These are phyloP conservation scores for Chloris gayana DNA, from an alignment of 176 grass and related monocot genomes.

Conservation along the genomic window DNA sequence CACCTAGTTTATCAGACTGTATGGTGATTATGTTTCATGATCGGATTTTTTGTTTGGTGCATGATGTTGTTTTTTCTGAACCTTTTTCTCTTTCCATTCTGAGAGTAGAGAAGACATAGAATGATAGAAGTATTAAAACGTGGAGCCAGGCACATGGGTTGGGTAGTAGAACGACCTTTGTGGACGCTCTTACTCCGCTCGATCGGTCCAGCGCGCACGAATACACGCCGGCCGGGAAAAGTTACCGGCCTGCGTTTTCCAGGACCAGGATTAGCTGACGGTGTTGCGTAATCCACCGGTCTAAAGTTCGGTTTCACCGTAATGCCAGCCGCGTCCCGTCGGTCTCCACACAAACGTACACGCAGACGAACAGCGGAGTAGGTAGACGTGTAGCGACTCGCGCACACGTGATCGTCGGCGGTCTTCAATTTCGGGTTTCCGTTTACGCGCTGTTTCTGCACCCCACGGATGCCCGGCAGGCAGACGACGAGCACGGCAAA, in stretches of 20 bases:
- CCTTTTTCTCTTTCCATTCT: no score
- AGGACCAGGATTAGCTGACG: not conserved
- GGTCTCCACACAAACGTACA: not conserved
- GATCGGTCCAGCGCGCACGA: not conserved
- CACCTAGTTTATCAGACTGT: no score
- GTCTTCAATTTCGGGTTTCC: slow-evolving; percentile 13
- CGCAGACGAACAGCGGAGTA: not conserved
- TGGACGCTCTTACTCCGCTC: no score
- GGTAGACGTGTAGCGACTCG: not conserved
- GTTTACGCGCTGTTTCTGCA: not conserved
- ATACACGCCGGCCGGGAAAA: not conserved
- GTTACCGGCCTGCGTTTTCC: not conserved
- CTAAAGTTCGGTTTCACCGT: not conserved
- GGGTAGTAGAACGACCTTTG: no score
- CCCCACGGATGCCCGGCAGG: not conserved
- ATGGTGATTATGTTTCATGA: no score
- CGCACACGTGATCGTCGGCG: slow-evolving; percentile 1
- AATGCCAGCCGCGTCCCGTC: not conserved
- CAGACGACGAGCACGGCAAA: not conserved
- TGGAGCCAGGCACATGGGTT: no score
- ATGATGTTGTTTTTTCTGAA: no score
- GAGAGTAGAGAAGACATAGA: no score
- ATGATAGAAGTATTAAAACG: no score
- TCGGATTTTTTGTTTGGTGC: no score
- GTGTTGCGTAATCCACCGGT: not conserved